These are phyloP conservation scores for Xanthoconium purpureum DNA, from an alignment of 768 basidiomycete genomes.

Conservation along the genomic window DNA sequence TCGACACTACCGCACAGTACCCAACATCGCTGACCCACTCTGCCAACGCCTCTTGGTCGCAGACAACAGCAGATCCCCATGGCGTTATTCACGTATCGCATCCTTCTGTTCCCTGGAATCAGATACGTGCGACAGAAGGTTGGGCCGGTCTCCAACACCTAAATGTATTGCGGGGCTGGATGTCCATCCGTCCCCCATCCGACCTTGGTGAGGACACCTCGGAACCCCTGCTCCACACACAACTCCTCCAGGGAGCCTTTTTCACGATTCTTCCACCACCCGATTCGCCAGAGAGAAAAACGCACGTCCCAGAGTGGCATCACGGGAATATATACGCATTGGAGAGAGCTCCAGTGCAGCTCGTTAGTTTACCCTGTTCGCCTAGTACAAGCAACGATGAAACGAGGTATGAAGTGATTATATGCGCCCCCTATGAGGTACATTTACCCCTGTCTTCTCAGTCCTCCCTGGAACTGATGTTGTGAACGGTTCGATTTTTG, in stretches of 20 bases:
- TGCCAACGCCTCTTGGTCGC: conserved; percentile 57
- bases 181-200: conserved; percentile 54
- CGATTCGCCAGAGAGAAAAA: conserved; percentile 26
- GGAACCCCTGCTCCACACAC: conserved; percentile 51
- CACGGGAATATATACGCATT: conserved; percentile 84
- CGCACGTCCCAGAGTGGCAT: conserved; percentile 56
- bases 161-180: conserved; percentile 58
- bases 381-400: conserved; percentile 31
- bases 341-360: conserved; percentile 47
- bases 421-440: conserved; percentile 86
- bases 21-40: conserved; percentile 49
- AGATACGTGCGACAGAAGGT: conserved; percentile 72
- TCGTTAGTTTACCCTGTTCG: conserved; percentile 46
- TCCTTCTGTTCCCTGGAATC: conserved; percentile 61
- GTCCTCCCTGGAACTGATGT: background rate
- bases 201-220: background rate
- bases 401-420: conserved; percentile 62
- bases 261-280: conserved; percentile 61
- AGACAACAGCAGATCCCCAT: conserved; percentile 36
- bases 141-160: conserved; percentile 88
- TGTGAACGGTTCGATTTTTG: background rate
- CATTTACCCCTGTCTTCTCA: background rate
- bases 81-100: conserved; percentile 62
- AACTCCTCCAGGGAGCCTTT: conserved; percentile 71
- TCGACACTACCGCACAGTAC: conserved; percentile 35